Base-by-base conservation (phyloP, 441 rosid species). In the Monsonia emarginata region DNA sequence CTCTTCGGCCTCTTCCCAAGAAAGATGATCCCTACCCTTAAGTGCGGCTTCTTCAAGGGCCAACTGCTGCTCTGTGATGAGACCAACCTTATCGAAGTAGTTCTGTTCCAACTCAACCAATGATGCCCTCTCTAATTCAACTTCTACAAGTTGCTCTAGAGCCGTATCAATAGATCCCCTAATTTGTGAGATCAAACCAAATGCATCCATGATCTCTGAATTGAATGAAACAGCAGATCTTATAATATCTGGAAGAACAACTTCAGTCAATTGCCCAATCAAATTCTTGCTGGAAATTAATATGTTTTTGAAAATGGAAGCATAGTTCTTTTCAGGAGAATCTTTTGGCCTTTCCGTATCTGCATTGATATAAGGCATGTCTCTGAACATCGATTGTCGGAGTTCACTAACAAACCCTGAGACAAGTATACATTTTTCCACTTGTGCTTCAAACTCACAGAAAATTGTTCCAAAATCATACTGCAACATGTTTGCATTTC, bases 1-100 rank as follows among this genome's bases (percentile, higher is more conserved):
- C 83, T 94, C 97, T 81, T 94, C 99, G 61, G 97, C 99, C 79
- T 94, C 99, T 83, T 94, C 99, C 97, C 99, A 94, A 22, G 97
- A 94, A 52, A 89, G 88, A 81, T 89, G 87, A 82, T 94, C 97
- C 83, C 97, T 83, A 63, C 96, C 85, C 84, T 86, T 88, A 72
- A 84, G 50, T 40, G 99, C 83, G 71, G 94, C 95, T 86, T 86
- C 94, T 79, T 94, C 91, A 52, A 94, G 95, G 74, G 89, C 93
- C 83, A 88, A 80, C 79, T 86, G 88, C 80, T 83, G 82, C 83
- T 94, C 95, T 42, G 97, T 89, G 69, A 94, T 94, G 74, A 75
- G 86, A 71, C 94, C 88, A 80, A 88, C 97, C 84, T 86, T 82
- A 68, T 85, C 86, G 71, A 89, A 89, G 74, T 94, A 94, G 76